Evolutionary conservation across 129 eudicot species (phyloP).

Genomic region (sunflower (Helianthus annuus)): HanXRQr2.0-SUNRISE NC_035447.2:69730561-69731060

Average conservation of each 20-base stretch:
- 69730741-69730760: slow-evolving; percentile 62
- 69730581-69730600: background rate
- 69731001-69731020: no score
- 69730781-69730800: slow-evolving; percentile 51
- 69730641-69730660: no score
- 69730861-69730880: slow-evolving; percentile 58
- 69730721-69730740: slow-evolving; percentile 67
- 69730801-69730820: slow-evolving; percentile 39
- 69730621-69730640: background rate
- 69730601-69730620: no score
- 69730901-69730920: slow-evolving; percentile 73
- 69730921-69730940: slow-evolving; percentile 58
- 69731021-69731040: no score
- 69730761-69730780: slow-evolving; percentile 43
- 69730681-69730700: slow-evolving; percentile 23
- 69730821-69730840: slow-evolving; percentile 74
- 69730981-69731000: no score
- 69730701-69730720: slow-evolving; percentile 67
- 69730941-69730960: no score
- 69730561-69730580: background rate
- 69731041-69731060: no score
- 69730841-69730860: slow-evolving; percentile 51
- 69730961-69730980: no score
- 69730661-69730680: background rate
- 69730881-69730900: slow-evolving; percentile 81